Conservation (phyloP, 768 basidiomycete species). For the Boletus rufocinnamomeus region DNA sequence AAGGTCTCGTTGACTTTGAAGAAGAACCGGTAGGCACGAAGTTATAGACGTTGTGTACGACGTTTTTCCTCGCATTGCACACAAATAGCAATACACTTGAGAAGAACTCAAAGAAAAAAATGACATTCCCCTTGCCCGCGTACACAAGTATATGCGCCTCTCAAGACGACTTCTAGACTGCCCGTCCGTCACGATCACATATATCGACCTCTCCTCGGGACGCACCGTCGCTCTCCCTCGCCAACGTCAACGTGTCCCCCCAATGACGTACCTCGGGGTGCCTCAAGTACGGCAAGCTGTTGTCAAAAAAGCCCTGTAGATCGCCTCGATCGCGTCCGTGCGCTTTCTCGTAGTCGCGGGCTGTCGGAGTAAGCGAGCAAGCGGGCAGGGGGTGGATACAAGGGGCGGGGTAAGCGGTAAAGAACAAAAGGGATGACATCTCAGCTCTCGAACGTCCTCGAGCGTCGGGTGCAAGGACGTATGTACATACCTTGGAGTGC, state of each 20-base stretch:
- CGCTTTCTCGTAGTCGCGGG: conserved; percentile 69
- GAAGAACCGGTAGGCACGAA: too few species aligned
- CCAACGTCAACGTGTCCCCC: conserved; percentile 49
- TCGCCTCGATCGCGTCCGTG: conserved; percentile 42
- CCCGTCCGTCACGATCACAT: too few species aligned
- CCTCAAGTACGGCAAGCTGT: conserved; percentile 68
- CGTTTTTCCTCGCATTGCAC: too few species aligned
- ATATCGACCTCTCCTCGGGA: too few species aligned
- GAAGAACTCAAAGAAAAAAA: too few species aligned
- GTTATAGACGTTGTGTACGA: too few species aligned
- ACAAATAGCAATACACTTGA: too few species aligned
- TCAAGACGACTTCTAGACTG: too few species aligned
- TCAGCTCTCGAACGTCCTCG: background rate
- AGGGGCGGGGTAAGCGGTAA: background rate
- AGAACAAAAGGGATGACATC: background rate
- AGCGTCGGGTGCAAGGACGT: background rate
- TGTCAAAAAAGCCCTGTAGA: conserved; percentile 80
- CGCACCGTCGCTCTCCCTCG: conserved; percentile 5
- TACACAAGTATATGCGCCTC: too few species aligned
- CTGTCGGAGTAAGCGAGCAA: conserved; percentile 45
- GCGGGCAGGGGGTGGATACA: background rate
- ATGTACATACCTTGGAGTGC: conserved; percentile 69
- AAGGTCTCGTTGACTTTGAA: too few species aligned
- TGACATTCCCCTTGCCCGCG: too few species aligned
- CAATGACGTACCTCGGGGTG: conserved; percentile 75